Evolutionary conservation across 352 stramenopile species (phyloP).

Genomic region (Phytopythium oedochilum): DNA sequence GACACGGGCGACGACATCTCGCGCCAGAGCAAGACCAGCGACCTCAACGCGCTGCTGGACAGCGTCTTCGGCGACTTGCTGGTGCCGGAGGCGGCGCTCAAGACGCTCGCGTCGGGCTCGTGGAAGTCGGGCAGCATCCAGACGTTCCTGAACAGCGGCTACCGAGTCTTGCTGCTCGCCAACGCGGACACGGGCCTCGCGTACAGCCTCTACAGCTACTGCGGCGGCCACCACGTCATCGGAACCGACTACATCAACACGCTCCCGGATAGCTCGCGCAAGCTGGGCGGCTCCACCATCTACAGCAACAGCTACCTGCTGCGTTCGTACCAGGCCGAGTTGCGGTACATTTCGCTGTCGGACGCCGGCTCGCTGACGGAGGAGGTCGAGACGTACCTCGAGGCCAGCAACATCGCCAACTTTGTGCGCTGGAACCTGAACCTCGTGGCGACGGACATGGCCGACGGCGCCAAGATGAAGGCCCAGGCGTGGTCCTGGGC

Average conservation of each 20-base stretch:
- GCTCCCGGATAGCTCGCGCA: slow-evolving; percentile 25
- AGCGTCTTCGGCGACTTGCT: slow-evolving; percentile 40
- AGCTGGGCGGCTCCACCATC: slow-evolving; percentile 35
- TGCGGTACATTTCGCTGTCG: slow-evolving; percentile 48
- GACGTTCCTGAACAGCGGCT: slow-evolving; percentile 28
- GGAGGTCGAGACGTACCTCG: slow-evolving; percentile 23
- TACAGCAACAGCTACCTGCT: slow-evolving; percentile 44
- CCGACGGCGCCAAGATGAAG: slow-evolving; percentile 43
- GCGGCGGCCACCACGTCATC: slow-evolving; percentile 30
- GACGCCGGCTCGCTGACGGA: slow-evolving; percentile 18
- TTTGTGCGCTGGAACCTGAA: slow-evolving; percentile 57
- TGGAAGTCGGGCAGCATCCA: slow-evolving; percentile 33
- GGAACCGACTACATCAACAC: slow-evolving; percentile 29
- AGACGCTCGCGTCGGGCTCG: slow-evolving; percentile 21
- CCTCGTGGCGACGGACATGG: slow-evolving; percentile 36
- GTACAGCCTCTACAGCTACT: slow-evolving; percentile 34
- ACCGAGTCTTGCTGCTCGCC: slow-evolving; percentile 35
- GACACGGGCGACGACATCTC: slow-evolving; percentile 39
- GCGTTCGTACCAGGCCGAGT: slow-evolving; percentile 33
- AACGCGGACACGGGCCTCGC: slow-evolving; percentile 39
- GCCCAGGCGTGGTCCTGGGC: slow-evolving; percentile 56
- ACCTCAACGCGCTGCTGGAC: slow-evolving; percentile 31
- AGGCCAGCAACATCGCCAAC: slow-evolving; percentile 30
- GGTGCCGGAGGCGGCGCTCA: slow-evolving; percentile 23
- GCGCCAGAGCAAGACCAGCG: slow-evolving; percentile 16